A percentile compares a stretch with the other conserved stretches of the same genome.
phyloP scores from a whole-genome alignment of 345 rosid genomes.

The Gossypium rotundifolium region DNA sequence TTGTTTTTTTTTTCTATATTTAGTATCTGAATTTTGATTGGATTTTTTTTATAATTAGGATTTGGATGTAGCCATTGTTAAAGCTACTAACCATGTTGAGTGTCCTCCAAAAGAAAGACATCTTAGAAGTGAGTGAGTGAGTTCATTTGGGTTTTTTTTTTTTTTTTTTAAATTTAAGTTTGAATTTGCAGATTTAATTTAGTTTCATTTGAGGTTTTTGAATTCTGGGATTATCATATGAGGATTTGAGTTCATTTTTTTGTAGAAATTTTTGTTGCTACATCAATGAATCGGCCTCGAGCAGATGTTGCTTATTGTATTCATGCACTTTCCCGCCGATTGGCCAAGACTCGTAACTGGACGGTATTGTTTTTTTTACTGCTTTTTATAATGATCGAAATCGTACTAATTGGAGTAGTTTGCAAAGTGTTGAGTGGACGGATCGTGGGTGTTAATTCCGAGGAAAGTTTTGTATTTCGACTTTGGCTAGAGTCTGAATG shows the following conservation, averaged over 20 bases:
- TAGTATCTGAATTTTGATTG: constrained; percentile 6
- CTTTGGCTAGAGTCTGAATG: too few species aligned
- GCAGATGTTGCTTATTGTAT: constrained; percentile 80
- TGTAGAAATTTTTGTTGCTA: constrained; percentile 58
- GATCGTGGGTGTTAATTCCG: too few species aligned
- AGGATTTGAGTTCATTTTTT: background rate
- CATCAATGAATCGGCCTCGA: constrained; percentile 63
- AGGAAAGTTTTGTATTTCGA: too few species aligned
- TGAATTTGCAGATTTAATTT: constrained; percentile 23
- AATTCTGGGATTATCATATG: background rate
- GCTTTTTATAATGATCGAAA: background rate
- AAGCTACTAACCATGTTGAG: constrained; percentile 96
- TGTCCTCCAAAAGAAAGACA: constrained; percentile 95
- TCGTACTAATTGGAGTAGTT: background rate
- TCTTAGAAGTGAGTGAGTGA: constrained; percentile 61
- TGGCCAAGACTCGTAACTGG: constrained; percentile 73
- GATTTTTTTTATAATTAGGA: constrained; percentile 52
- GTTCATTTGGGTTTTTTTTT: background rate
- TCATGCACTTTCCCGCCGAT: constrained; percentile 58
- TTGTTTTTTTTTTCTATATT: background rate
- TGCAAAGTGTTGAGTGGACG: too few species aligned
- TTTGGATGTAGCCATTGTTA: constrained; percentile 95
- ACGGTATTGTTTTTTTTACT: constrained; percentile 36
- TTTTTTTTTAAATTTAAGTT: background rate
- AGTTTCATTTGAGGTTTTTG: background rate